These are phyloP conservation scores for California macrophylla DNA, from an alignment of 441 rosid genomes.

Conservation along the genomic window DNA sequence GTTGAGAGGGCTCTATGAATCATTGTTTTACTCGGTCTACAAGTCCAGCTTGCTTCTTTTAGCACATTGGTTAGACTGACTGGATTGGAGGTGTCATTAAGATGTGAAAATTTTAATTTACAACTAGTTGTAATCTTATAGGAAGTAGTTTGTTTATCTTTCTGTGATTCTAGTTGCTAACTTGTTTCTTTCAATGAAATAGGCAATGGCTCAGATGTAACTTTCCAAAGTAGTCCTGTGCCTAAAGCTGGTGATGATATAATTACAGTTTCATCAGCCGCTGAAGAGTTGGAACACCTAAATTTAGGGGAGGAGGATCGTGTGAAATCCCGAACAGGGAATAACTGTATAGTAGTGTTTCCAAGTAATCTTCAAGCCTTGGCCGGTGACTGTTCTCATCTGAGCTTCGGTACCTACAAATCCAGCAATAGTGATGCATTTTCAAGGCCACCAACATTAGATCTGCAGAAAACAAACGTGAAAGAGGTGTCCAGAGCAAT, in stretches of 20 bases:
- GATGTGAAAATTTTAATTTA: background rate
- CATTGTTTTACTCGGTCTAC: background rate
- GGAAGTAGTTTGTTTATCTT: background rate
- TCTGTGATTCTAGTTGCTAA: background rate
- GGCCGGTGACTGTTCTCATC: conserved; percentile 40
- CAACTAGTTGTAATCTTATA: background rate
- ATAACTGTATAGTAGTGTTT: conserved; percentile 29
- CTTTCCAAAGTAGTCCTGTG: conserved; percentile 20
- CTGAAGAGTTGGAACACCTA: conserved; percentile 28
- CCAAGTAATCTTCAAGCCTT: conserved; percentile 37
- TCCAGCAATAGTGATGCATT: conserved; percentile 20
- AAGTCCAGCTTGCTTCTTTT: background rate
- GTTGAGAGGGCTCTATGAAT: background rate
- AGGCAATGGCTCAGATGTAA: conserved; percentile 9
- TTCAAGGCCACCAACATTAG: conserved; percentile 16
- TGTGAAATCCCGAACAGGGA: conserved; percentile 15
- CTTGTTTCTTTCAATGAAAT: conserved; percentile 16
- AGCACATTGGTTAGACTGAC: background rate
- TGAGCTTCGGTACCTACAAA: conserved; percentile 47
- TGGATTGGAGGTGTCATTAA: background rate
- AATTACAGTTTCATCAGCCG: conserved; percentile 22
- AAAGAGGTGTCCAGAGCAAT: conserved; percentile 16
- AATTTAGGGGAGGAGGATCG: conserved; percentile 24
- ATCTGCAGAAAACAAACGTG: conserved; percentile 15
- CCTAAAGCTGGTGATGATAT: conserved; percentile 16